phyloP scores from a whole-genome alignment of 371 early-diverging fungal genomes.

The Syncephalastrum monosporum region DNA sequence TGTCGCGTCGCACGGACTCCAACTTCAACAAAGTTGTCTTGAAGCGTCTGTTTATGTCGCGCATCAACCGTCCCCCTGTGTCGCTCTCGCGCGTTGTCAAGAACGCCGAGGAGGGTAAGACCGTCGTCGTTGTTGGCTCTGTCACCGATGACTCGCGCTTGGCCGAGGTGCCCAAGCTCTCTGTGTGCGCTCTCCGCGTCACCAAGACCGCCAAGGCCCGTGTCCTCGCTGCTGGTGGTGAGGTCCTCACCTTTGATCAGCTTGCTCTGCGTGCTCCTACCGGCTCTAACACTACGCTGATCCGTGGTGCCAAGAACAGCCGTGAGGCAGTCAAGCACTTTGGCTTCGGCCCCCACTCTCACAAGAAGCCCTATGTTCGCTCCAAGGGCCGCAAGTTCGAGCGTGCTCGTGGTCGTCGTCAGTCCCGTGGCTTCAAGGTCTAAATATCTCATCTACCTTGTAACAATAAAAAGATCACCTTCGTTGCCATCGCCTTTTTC shows the following conservation, averaged over 20 bases:
- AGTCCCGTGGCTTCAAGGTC: constrained; percentile 91
- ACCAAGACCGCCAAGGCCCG: constrained; percentile 95
- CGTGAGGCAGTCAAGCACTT: constrained; percentile 97
- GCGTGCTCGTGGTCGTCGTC: constrained; percentile 98
- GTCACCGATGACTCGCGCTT: constrained; percentile 96
- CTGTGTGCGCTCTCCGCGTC: constrained; percentile 93
- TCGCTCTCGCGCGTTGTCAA: constrained; percentile 87
- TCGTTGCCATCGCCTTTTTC: neutral
- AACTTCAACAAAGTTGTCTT: constrained; percentile 98
- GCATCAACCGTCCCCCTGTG: constrained; percentile 94
- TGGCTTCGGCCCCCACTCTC: constrained; percentile 73
- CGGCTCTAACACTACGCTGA: constrained; percentile 92
- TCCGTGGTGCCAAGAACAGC: constrained; percentile 90
- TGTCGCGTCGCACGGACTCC: constrained; percentile 97
- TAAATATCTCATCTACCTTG: constrained; percentile 35
- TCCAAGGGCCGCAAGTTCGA: constrained; percentile 99
- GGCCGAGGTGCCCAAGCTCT: constrained; percentile 92
- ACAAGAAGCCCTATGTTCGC: constrained; percentile 90
- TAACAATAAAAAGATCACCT: too few species aligned
- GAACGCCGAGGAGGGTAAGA: constrained; percentile 74
- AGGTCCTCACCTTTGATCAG: constrained; percentile 97
- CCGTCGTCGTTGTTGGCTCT: constrained; percentile 91
- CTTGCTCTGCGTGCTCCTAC: constrained; percentile 97
- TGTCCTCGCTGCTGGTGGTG: constrained; percentile 98
- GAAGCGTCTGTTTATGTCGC: constrained; percentile 98